These are phyloP conservation scores for Exophiala sp. DNA, from an alignment of 2,329 filamentous ascomycete genomes.

Conservation along the genomic window DNA sequence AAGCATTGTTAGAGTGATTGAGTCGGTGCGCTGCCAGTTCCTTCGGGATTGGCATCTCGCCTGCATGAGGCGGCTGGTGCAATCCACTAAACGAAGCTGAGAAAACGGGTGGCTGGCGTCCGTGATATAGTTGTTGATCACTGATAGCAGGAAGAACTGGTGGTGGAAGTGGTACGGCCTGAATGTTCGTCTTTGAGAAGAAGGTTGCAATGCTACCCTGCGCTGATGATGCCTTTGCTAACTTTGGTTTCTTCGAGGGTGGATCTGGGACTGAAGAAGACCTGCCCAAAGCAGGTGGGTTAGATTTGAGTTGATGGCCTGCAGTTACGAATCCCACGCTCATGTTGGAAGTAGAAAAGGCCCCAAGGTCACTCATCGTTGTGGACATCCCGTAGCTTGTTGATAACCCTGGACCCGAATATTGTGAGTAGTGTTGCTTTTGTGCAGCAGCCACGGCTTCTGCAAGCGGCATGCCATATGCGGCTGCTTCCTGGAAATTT, in stretches of 20 bases:
- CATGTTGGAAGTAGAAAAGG: constrained; percentile 35
- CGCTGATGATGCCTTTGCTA: constrained; percentile 40
- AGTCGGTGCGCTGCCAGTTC: constrained; percentile 20
- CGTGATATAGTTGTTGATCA: not conserved
- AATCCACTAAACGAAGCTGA: not conserved
- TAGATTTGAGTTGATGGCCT: constrained; percentile 49
- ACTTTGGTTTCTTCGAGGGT: constrained; percentile 33
- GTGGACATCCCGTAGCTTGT: constrained; percentile 48
- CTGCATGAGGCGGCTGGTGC: not conserved
- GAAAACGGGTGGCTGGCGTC: not conserved
- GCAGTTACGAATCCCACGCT: constrained; percentile 60
- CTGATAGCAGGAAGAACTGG: not conserved
- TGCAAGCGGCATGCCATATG: constrained; percentile 15
- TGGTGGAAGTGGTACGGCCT: not conserved
- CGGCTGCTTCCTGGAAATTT: constrained; percentile 1
- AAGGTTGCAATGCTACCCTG: constrained; percentile 54
- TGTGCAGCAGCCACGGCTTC: constrained; percentile 10
- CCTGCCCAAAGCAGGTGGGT: constrained; percentile 3
- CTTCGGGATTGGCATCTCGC: constrained; percentile 4
- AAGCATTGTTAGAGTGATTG: constrained; percentile 5
- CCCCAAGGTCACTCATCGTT: constrained; percentile 57
- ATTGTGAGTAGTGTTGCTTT: not conserved
- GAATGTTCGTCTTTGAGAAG: constrained; percentile 30
- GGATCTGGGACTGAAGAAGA: constrained; percentile 32
- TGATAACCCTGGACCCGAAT: constrained; percentile 32